Conservation (phyloP, 2,329 filamentous ascomycete species). For the Venturia oleaginea region DNA sequence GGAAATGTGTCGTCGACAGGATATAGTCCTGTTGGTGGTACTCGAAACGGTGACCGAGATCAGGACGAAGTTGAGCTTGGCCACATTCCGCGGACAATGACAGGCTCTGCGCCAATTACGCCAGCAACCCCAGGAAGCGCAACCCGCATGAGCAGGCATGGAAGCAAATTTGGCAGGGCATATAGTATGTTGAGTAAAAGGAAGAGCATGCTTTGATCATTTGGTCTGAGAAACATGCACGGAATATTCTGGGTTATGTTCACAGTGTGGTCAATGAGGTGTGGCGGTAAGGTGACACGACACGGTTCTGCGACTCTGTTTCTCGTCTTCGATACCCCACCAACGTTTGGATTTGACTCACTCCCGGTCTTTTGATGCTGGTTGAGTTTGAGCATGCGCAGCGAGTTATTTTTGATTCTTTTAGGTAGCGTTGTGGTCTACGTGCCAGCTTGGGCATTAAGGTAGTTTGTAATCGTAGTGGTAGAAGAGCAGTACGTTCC, state of each 20-base stretch:
- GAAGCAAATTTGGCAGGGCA: constrained; percentile 24
- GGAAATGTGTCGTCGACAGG: not conserved
- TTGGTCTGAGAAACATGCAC: not conserved
- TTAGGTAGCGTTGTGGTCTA: not conserved
- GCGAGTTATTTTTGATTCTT: not conserved
- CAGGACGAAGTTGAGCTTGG: constrained; percentile 12
- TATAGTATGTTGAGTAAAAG: constrained; percentile 29
- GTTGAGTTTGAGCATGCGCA: constrained; percentile 2
- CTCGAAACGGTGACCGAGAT: constrained; percentile 21
- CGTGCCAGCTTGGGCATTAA: not conserved
- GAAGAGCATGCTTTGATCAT: constrained; percentile 26
- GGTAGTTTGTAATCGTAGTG: not conserved
- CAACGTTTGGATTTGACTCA: not conserved
- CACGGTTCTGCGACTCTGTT: not conserved
- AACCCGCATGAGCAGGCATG: constrained; percentile 25
- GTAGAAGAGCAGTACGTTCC: not conserved
- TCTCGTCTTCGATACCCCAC: not conserved
- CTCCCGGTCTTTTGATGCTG: not conserved
- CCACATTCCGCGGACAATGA: constrained; percentile 13
- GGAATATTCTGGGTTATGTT: not conserved
- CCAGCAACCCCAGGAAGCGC: constrained; percentile 7
- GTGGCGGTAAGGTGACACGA: not conserved
- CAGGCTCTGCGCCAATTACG: not conserved
- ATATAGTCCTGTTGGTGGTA: constrained; percentile 15
- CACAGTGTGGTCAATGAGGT: not conserved